Conservation (phyloP, 306 rosid species). For the Ziziphus jujuba region DNA sequence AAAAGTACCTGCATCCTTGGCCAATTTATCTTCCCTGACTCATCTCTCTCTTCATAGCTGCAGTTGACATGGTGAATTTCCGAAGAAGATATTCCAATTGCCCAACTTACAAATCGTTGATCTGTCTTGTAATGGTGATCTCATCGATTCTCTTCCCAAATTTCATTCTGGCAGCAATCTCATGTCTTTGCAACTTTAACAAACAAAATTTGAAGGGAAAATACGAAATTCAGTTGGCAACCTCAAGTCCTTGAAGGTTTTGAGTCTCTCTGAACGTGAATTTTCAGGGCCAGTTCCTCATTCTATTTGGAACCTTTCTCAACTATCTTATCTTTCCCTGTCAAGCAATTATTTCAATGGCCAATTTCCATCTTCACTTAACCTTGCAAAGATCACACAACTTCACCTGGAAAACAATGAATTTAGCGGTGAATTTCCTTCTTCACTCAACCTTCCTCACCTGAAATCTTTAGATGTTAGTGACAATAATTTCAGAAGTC, state of each 20-base stretch:
- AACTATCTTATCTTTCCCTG: not conserved
- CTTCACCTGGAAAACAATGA: no score
- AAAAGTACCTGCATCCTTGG: not conserved
- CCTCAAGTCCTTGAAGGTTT: not conserved
- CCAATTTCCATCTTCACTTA: not conserved
- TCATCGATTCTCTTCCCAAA: not conserved
- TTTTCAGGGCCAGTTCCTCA: not conserved
- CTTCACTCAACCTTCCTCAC: no score
- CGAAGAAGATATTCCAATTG: not conserved
- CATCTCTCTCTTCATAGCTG: not conserved
- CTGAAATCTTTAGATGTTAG: not conserved
- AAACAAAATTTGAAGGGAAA: not conserved
- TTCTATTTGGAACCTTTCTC: constrained; percentile 4
- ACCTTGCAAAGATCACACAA: not conserved
- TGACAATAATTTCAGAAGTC: not conserved
- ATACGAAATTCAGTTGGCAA: not conserved
- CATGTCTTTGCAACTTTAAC: not conserved
- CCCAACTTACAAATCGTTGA: not conserved
- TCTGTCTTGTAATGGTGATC: not conserved
- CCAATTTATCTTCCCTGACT: not conserved
- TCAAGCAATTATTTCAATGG: not conserved
- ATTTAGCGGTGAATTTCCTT: no score
- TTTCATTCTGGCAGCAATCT: not conserved
- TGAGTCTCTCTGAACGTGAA: not conserved
- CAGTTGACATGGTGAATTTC: not conserved